These are phyloP conservation scores for Colletotrichum caudatum DNA, from an alignment of 2,329 filamentous ascomycete species.

Conservation along the genomic window DNA sequence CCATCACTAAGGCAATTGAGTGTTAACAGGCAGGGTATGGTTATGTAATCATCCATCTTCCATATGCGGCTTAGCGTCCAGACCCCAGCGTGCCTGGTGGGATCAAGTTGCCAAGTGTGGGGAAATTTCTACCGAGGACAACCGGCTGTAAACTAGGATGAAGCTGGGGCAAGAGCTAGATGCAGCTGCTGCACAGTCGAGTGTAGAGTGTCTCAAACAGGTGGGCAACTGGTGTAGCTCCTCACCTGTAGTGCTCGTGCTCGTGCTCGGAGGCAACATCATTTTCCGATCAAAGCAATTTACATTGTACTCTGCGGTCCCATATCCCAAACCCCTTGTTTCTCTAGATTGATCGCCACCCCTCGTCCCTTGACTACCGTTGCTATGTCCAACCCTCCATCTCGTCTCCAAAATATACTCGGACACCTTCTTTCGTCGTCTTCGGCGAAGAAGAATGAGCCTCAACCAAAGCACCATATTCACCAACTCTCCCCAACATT, in stretches of 20 bases:
- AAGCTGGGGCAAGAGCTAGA: neutral
- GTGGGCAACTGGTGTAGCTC: conserved; percentile 20
- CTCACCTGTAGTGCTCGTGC: conserved; percentile 1
- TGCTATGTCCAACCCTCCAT: conserved; percentile 72
- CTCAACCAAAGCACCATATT: conserved; percentile 67
- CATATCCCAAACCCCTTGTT: neutral
- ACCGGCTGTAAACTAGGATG: conserved; percentile 2
- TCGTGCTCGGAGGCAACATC: conserved; percentile 1
- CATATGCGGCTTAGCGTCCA: conserved; percentile 11
- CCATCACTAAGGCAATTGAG: neutral
- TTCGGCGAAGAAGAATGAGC: conserved; percentile 47
- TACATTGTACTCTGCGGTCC: neutral
- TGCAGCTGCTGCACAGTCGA: conserved; percentile 10
- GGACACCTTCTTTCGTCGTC: conserved; percentile 60
- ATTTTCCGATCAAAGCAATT: conserved; percentile 11
- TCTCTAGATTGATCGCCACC: neutral
- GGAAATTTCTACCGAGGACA: conserved; percentile 31
- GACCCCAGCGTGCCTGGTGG: conserved; percentile 18
- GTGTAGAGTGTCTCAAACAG: conserved; percentile 30
- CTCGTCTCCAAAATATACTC: conserved; percentile 70
- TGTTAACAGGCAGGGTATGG: too few relatives aligned
- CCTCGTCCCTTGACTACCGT: neutral
- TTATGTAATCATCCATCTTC: neutral
- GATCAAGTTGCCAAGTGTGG: conserved; percentile 35
- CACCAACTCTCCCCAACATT: conserved; percentile 88